Evolutionary conservation across 1,139 yeast genomes (phyloP).

Genomic region (Kodamaea suecica): DNA sequence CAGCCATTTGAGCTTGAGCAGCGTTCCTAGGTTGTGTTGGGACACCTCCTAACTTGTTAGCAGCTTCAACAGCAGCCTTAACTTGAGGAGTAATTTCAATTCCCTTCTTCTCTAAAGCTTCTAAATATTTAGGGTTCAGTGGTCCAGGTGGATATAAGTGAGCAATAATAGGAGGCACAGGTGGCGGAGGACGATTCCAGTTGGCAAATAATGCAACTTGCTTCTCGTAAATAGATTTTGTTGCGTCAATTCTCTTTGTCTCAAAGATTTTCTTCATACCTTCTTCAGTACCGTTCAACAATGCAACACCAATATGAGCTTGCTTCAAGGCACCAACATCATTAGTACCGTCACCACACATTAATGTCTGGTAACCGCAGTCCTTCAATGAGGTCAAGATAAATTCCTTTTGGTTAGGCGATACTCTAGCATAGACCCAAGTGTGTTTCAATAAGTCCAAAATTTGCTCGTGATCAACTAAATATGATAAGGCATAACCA

Average conservation of each 20-base stretch:
- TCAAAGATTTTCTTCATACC: slow-evolving; percentile 89
- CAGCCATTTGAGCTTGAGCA: slow-evolving; percentile 59
- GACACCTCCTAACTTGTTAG: slow-evolving; percentile 37
- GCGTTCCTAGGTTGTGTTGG: slow-evolving; percentile 32
- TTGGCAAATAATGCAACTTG: slow-evolving; percentile 73
- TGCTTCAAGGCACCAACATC: slow-evolving; percentile 99
- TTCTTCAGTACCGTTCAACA: slow-evolving; percentile 94
- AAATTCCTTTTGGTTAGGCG: slow-evolving; percentile 93
- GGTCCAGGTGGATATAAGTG: slow-evolving; percentile 98
- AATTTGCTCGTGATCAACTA: slow-evolving; percentile 63
- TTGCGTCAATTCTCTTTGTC: slow-evolving; percentile 63
- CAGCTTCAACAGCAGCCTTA: slow-evolving; percentile 53
- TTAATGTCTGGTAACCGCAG: slow-evolving; percentile 87
- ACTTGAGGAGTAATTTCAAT: slow-evolving; percentile 68
- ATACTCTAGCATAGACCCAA: slow-evolving; percentile 98
- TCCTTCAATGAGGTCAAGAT: slow-evolving; percentile 79
- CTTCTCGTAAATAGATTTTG: slow-evolving; percentile 72
- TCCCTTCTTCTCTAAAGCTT: slow-evolving; percentile 82
- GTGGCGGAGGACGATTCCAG: slow-evolving; percentile 86
- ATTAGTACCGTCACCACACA: slow-evolving; percentile 99
- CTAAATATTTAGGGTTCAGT: slow-evolving; percentile 78
- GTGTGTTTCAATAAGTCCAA: slow-evolving; percentile 76
- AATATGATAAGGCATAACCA: slow-evolving; percentile 79
- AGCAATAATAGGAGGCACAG: slow-evolving; percentile 83
- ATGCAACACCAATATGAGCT: slow-evolving; percentile 97